Percentiles rank a stretch among this genome's conserved stretches.
phyloP scores from a whole-genome alignment of 2,329 filamentous ascomycete species.

The Trichoderma sp. region DNA sequence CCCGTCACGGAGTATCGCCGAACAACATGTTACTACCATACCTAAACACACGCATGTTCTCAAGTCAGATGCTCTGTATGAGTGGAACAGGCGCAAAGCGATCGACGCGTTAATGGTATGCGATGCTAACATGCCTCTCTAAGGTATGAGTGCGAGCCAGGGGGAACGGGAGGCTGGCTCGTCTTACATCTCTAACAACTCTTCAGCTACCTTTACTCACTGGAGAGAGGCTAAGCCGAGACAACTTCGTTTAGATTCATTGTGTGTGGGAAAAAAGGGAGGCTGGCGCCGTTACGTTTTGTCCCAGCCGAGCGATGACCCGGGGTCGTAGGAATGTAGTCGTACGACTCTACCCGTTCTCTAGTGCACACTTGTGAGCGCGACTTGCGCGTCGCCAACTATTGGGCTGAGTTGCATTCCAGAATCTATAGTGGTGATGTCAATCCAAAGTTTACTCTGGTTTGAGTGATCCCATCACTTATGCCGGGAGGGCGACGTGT shows the following conservation, averaged over 20 bases:
- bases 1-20: neutral
- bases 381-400: neutral
- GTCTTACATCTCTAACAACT: no score
- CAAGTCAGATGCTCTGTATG: neutral
- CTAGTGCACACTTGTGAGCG: neutral
- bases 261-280: neutral
- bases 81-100: neutral
- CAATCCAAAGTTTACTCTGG: neutral
- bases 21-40: neutral
- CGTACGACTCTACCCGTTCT: neutral
- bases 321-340: neutral
- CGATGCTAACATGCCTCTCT: neutral
- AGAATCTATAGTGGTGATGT: neutral
- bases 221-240: neutral
- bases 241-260: neutral
- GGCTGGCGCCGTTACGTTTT: neutral
- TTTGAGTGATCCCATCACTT: neutral
- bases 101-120: neutral
- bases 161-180: neutral
- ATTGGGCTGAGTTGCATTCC: neutral
- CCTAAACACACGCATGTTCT: neutral
- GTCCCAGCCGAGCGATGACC: neutral
- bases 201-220: neutral
- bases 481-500: neutral
- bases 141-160: neutral